Evolutionary conservation across 306 rosid species (phyloP).

Genomic region (Malus domestica): ASM211411v1 NC_041797.1:5910001-5910500

Average conservation of each 20-base stretch:
- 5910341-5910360: not conserved
- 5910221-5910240: not conserved
- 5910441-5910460: too few relatives aligned
- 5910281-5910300: not conserved
- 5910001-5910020: too few relatives aligned
- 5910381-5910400: not conserved
- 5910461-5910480: too few relatives aligned
- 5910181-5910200: too few relatives aligned
- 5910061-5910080: too few relatives aligned
- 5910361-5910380: not conserved
- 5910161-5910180: not conserved
- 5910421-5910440: not conserved
- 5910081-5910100: too few relatives aligned
- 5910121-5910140: not conserved
- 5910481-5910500: too few relatives aligned
- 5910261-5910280: not conserved
- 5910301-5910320: not conserved
- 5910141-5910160: not conserved
- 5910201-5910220: not conserved
- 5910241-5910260: not conserved
- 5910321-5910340: not conserved
- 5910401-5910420: too few relatives aligned
- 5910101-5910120: not conserved
- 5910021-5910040: too few relatives aligned
- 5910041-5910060: too few relatives aligned